A percentile compares a stretch with the other conserved stretches of the same genome.
These are phyloP conservation scores for Meredithiella fracta DNA, from an alignment of 2,329 filamentous ascomycete genomes.

Conservation along the genomic window DNA sequence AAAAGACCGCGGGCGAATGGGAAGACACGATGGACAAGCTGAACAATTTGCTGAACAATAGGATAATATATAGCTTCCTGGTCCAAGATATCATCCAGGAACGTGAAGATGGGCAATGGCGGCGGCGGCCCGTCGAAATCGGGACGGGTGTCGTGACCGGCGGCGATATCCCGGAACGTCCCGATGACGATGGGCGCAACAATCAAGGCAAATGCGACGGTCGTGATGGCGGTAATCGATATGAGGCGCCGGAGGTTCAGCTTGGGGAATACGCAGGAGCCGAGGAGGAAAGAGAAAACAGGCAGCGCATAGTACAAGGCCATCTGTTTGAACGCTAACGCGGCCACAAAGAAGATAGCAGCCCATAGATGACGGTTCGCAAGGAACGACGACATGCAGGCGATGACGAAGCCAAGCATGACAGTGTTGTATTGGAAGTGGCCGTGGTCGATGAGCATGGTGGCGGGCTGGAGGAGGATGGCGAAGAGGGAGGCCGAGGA, in stretches of 20 bases:
- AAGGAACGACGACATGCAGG: constrained; percentile 75
- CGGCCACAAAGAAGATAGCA: constrained; percentile 81
- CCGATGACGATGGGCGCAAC: constrained; percentile 61
- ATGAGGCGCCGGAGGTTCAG: constrained; percentile 53
- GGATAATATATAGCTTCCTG: constrained; percentile 56
- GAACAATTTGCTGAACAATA: constrained; percentile 58
- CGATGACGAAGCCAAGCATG: constrained; percentile 83
- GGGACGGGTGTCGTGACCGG: constrained; percentile 29
- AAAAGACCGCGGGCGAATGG: constrained; percentile 92
- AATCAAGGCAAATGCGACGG: constrained; percentile 56
- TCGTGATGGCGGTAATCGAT: constrained; percentile 57
- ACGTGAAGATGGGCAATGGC: constrained; percentile 41
- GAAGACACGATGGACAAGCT: constrained; percentile 83
- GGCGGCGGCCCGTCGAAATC: constrained; percentile 11
- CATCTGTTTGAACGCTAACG: constrained; percentile 99
- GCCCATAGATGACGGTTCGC: constrained; percentile 76
- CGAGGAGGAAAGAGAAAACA: constrained; percentile 81
- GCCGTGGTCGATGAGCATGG: constrained; percentile 84
- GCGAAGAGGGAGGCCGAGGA: constrained; percentile 72
- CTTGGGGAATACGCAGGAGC: constrained; percentile 63
- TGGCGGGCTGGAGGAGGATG: constrained; percentile 79
- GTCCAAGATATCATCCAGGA: constrained; percentile 42
- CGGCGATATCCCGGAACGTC: constrained; percentile 49
- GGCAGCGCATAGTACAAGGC: constrained; percentile 90
- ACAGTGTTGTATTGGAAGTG: constrained; percentile 98